Conservation (phyloP, 805 yeast species). For the Hanseniaspora mollemarum region DNA sequence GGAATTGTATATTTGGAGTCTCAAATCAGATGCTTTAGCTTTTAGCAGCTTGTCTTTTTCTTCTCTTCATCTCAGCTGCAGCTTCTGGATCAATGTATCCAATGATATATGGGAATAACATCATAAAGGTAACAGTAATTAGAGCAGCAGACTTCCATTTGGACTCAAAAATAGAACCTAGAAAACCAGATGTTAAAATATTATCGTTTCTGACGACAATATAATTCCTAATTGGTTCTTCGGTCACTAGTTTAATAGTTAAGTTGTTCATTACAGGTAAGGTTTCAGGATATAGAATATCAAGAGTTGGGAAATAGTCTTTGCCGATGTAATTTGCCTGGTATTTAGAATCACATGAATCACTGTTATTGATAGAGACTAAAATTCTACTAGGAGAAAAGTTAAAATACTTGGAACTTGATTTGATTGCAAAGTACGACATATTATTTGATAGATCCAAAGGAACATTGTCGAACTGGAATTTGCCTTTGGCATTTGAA, state of each 20-base stretch:
- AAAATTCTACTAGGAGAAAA: conserved; percentile 29
- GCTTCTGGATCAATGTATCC: conserved; percentile 36
- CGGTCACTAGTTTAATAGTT: conserved; percentile 22
- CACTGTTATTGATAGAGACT: conserved; percentile 19
- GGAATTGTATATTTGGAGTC: too few relatives aligned
- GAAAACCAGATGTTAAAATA: conserved; percentile 30
- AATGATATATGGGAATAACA: conserved; percentile 30
- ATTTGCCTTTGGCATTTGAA: conserved; percentile 23
- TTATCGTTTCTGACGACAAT: conserved; percentile 28
- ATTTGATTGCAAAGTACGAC: conserved; percentile 25
- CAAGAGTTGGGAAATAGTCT: conserved; percentile 29
- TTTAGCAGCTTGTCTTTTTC: conserved; percentile 23
- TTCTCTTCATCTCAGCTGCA: conserved; percentile 29
- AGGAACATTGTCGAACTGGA: conserved; percentile 25
- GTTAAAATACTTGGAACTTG: conserved; percentile 27
- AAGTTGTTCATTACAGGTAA: conserved; percentile 24
- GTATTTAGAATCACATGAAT: conserved; percentile 19
- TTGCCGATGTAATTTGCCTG: conserved; percentile 28
- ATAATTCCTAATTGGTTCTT: conserved; percentile 29
- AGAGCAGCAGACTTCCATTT: conserved; percentile 28
- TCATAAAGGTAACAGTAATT: conserved; percentile 25
- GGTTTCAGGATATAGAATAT: conserved; percentile 26
- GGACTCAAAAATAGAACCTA: conserved; percentile 31
- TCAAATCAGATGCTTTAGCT: too few relatives aligned
- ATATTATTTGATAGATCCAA: conserved; percentile 23